These are phyloP conservation scores for Candida michaelii DNA, from an alignment of 805 yeast species.

Conservation along the genomic window DNA sequence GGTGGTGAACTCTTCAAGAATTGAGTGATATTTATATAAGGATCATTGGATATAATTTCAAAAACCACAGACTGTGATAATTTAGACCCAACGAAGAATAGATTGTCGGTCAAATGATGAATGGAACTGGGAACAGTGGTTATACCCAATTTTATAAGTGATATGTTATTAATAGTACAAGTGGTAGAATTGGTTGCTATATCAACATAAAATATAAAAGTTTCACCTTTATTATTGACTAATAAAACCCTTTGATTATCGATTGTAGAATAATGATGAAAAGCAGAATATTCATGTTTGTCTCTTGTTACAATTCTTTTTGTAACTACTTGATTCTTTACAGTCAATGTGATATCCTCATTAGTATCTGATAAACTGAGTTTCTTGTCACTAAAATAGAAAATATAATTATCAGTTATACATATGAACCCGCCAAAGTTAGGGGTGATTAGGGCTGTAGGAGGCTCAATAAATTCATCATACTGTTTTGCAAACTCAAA, in stretches of 20 bases:
- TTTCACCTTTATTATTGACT: constrained; percentile 28
- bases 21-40: constrained; percentile 24
- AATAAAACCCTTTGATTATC: constrained; percentile 29
- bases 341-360: constrained; percentile 14
- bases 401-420: constrained; percentile 24
- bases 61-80: constrained; percentile 33
- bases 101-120: constrained; percentile 25
- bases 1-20: constrained; percentile 32
- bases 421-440: constrained; percentile 28
- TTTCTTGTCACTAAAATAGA: constrained; percentile 26
- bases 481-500: constrained; percentile 22
- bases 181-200: neutral
- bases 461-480: constrained; percentile 30
- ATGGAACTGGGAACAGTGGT: constrained; percentile 31
- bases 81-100: constrained; percentile 31
- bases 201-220: constrained; percentile 25
- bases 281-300: constrained; percentile 10
- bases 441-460: constrained; percentile 25
- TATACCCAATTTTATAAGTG: constrained; percentile 25
- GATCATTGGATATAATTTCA: constrained; percentile 23
- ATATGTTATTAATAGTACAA: constrained; percentile 13
- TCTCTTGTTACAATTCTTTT: constrained; percentile 13
- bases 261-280: constrained; percentile 17
- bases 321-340: constrained; percentile 19
- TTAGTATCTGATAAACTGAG: constrained; percentile 13